Evolutionary conservation across 177 flowering plant species (phyloP).

Genomic region (Tripterygium wilfordii): DNA sequence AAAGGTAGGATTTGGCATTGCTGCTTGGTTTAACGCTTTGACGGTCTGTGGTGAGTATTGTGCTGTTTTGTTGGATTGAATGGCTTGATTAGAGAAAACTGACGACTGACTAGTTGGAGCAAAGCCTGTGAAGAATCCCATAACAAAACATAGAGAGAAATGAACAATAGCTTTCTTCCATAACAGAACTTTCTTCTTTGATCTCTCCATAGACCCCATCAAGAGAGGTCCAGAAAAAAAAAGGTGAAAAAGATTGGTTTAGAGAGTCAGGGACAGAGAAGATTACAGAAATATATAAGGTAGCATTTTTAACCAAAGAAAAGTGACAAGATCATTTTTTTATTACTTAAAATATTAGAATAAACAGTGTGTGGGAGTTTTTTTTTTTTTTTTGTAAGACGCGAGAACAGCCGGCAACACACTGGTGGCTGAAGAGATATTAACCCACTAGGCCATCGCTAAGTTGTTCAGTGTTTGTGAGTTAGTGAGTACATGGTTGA

Average conservation of each 20-base stretch:
- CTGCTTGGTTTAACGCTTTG: slow-evolving; percentile 12
- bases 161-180: slow-evolving; percentile 85
- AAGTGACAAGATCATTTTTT: too few relatives aligned
- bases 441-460: too few relatives aligned
- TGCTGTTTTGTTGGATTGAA: slow-evolving; percentile 8
- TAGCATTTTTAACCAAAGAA: too few relatives aligned
- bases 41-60: slow-evolving; percentile 25
- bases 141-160: slow-evolving; percentile 71
- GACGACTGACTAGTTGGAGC: slow-evolving; percentile 54
- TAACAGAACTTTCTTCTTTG: slow-evolving; percentile 71
- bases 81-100: slow-evolving; percentile 6
- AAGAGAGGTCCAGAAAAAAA: background rate
- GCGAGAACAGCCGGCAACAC: too few relatives aligned
- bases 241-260: too few relatives aligned
- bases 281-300: background rate
- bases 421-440: too few relatives aligned
- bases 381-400: too few relatives aligned
- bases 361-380: too few relatives aligned
- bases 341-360: too few relatives aligned
- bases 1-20: slow-evolving; percentile 2
- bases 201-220: slow-evolving; percentile 55
- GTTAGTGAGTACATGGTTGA: too few relatives aligned
- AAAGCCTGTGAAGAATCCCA: slow-evolving; percentile 94
- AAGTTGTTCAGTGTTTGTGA: too few relatives aligned
- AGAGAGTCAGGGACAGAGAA: background rate